Evolutionary conservation across 2,329 filamentous ascomycete genomes (phyloP), one percentile per base, ranked within the genome.

Genomic region (Metarhizium brunneum): DNA sequence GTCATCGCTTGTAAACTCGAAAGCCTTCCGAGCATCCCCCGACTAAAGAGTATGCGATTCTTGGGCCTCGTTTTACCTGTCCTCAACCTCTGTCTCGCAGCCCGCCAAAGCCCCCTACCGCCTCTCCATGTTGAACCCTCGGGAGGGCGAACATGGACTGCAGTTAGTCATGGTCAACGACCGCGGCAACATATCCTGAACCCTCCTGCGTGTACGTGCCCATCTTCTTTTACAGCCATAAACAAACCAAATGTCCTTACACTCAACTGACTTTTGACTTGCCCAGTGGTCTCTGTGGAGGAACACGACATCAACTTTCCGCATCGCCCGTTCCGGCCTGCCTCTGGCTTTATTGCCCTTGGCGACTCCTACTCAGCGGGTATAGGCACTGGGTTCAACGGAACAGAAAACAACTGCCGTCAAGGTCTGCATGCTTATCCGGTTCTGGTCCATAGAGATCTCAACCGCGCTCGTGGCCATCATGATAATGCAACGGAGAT

Each of bases 361-460:
- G 74, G 74, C 7, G 74, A 78, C 58, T 77, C 74, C 6, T 78
- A 78, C 60, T 74, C 72, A 50, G 74, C 75, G 3, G 75, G 75
- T 36, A 78, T 78, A 56, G 76, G 75, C 54, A 77, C 76, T 3
- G 69, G 69, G 47, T 54, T 72, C 47, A 69, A 74, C 45, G 71
- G 67, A 43, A 64, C 66, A 14, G 72, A 76, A 56, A 66, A 73
- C 49, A 65, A 70, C 47, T 77, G 75, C 60, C 71, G 74, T 25
- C 72, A 64, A 30, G 74, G 75, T 43, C 57, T 66, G 32, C 69
- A 73, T 54, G 71, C 72, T n/a, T 73, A 78, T 55, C 68, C 73
- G 11, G 60, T 64, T 48, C 65, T 78, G 32, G 69, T 78, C 51
- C 64, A 69, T 42, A 52, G 60, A 13, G 74, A 77, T 57, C 64